Percentiles rank a stretch among this genome's conserved stretches.
phyloP scores from a whole-genome alignment of 805 yeast species.

The Priceomyces carsonii region DNA sequence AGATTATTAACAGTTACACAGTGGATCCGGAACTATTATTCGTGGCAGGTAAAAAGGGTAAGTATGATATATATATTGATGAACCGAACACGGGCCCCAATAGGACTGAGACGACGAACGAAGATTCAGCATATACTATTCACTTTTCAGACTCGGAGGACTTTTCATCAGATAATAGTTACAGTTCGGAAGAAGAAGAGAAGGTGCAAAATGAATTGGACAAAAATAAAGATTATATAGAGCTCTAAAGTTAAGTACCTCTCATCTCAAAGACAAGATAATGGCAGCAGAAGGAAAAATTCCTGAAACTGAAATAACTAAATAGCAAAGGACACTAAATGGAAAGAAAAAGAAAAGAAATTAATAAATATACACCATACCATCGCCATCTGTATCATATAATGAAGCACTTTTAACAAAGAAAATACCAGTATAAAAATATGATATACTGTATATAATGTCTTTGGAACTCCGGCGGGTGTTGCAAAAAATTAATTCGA shows the following conservation, averaged over 20 bases:
- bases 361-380: too few relatives aligned
- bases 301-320: too few relatives aligned
- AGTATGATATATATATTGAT: constrained; percentile 28
- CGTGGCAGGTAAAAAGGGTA: constrained; percentile 16
- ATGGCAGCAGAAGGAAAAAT: too few relatives aligned
- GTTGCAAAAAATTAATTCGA: constrained; percentile 4
- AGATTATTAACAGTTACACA: constrained; percentile 31
- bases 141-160: constrained; percentile 12
- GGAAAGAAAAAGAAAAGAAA: background rate
- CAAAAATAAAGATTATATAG: constrained; percentile 25
- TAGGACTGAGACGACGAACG: constrained; percentile 1
- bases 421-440: too few relatives aligned
- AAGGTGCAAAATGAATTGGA: constrained; percentile 17
- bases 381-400: too few relatives aligned
- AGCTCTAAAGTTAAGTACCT: constrained; percentile 10
- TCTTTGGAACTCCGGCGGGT: too few relatives aligned
- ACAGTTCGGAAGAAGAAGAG: constrained; percentile 10
- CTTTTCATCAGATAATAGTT: constrained; percentile 1
- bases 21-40: constrained; percentile 30
- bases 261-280: too few relatives aligned
- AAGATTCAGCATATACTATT: constrained; percentile 18
- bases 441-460: too few relatives aligned
- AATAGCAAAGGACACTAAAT: background rate
- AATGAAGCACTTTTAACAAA: too few relatives aligned
- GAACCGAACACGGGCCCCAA: constrained; percentile 3